Conservation (phyloP, 345 rosid genomes). For the Eutrema heterophyllum region DNA sequence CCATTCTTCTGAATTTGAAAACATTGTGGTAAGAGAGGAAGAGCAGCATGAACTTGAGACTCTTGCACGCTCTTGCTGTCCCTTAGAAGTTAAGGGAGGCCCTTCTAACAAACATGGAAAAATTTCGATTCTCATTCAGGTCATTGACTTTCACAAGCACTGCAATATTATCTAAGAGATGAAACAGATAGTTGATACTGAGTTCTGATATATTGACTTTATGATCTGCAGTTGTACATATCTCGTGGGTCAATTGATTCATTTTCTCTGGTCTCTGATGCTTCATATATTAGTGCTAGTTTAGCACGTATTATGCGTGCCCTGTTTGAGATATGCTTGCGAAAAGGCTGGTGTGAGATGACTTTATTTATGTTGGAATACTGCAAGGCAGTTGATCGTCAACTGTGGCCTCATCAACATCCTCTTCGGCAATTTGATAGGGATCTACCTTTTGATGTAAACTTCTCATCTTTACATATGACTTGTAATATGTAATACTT, state of each 20-base stretch:
- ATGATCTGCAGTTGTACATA: conserved; percentile 73
- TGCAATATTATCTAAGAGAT: conserved; percentile 20
- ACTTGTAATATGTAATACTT: conserved; percentile 2
- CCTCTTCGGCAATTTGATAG: conserved; percentile 91
- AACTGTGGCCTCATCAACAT: conserved; percentile 95
- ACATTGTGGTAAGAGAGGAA: conserved; percentile 96
- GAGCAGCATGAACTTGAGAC: conserved; percentile 94
- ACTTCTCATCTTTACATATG: conserved; percentile 25
- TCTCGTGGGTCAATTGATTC: conserved; percentile 93
- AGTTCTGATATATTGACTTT: conserved; percentile 27
- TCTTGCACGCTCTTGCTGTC: conserved; percentile 72
- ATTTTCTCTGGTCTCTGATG: conserved; percentile 91
- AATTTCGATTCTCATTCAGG: conserved; percentile 97
- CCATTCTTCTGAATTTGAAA: conserved; percentile 91
- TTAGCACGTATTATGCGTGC: conserved; percentile 98
- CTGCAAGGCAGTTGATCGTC: conserved; percentile 98
- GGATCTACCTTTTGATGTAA: conserved; percentile 77
- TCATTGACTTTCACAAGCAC: conserved; percentile 17
- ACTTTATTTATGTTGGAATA: conserved; percentile 86
- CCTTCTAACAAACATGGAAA: conserved; percentile 95
- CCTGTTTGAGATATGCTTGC: conserved; percentile 87
- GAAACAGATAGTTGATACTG: conserved; percentile 8
- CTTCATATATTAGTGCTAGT: conserved; percentile 96
- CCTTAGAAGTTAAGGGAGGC: conserved; percentile 86
- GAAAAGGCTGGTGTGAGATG: conserved; percentile 94